A percentile compares a stretch with the other conserved stretches of the same genome.
phyloP scores from a whole-genome alignment of 306 rosid genomes.

The Vicia villosa region DNA sequence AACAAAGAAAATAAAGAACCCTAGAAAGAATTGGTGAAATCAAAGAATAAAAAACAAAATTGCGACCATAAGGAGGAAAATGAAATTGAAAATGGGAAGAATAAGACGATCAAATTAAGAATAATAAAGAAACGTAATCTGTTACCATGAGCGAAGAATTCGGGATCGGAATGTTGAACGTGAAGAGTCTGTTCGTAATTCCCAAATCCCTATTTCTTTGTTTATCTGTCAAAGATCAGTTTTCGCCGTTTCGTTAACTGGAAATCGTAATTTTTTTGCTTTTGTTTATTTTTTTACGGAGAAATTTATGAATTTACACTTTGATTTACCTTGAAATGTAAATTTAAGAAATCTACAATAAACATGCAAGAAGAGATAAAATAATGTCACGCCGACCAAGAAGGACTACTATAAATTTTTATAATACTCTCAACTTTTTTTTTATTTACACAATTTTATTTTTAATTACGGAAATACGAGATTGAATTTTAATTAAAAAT shows the following conservation, averaged over 20 bases:
- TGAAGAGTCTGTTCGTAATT: not conserved
- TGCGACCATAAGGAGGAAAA: conserved; percentile 10
- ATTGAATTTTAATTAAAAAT: too few species aligned
- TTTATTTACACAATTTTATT: too few species aligned
- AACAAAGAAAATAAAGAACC: conserved; percentile 5
- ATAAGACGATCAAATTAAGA: not conserved
- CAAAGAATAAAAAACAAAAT: conserved; percentile 12
- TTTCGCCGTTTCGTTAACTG: not conserved
- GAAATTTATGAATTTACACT: not conserved
- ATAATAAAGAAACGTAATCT: not conserved
- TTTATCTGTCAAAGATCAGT: not conserved
- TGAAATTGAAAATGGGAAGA: not conserved
- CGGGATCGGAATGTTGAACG: not conserved
- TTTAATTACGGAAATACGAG: too few species aligned
- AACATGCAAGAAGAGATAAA: too few species aligned
- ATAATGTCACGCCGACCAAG: too few species aligned
- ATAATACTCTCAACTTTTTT: too few species aligned
- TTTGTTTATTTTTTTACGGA: not conserved
- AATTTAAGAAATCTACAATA: too few species aligned
- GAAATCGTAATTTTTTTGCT: not conserved
- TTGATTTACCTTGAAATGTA: too few species aligned
- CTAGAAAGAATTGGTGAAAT: conserved; percentile 3
- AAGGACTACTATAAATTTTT: too few species aligned
- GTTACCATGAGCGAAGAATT: not conserved
- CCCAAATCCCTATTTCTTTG: not conserved